These are phyloP conservation scores for Murraya paniculata DNA, from an alignment of 345 rosid species.

Conservation along the genomic window DNA sequence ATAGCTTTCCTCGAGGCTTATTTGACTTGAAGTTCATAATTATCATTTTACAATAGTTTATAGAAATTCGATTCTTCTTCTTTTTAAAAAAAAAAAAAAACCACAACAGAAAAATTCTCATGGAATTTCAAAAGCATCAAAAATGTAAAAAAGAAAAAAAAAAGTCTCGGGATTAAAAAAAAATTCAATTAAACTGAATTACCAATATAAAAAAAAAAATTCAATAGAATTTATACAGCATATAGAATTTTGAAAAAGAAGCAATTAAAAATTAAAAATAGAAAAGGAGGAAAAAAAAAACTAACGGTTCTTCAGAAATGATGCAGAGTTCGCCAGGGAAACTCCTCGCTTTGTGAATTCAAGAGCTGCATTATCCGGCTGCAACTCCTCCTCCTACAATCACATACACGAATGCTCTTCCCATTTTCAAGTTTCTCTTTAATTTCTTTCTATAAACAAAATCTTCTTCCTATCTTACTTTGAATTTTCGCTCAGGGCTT, in stretches of 20 bases:
- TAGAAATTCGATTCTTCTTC: not conserved
- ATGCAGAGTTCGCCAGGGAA: slow-evolving; percentile 88
- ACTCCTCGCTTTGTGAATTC: slow-evolving; percentile 82
- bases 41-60: not conserved
- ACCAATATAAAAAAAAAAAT: not conserved
- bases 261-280: not conserved
- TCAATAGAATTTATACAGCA: not conserved
- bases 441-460: not conserved
- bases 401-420: slow-evolving; percentile 94
- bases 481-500: not conserved
- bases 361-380: slow-evolving; percentile 96
- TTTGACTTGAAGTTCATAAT: not conserved
- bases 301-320: slow-evolving; percentile 91
- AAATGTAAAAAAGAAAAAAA: too few relatives aligned
- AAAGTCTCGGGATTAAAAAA: not conserved
- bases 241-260: not conserved
- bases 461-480: not conserved
- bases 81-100: too few relatives aligned
- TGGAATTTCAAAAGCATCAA: not conserved
- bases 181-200: slow-evolving; percentile 14
- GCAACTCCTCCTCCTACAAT: slow-evolving; percentile 96
- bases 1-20: not conserved
- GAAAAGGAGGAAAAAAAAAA: slow-evolving; percentile 1
- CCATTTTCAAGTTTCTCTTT: slow-evolving; percentile 43
- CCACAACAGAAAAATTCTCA: not conserved